These are phyloP conservation scores for Chiua virens DNA, from an alignment of 768 basidiomycete genomes.

Conservation along the genomic window DNA sequence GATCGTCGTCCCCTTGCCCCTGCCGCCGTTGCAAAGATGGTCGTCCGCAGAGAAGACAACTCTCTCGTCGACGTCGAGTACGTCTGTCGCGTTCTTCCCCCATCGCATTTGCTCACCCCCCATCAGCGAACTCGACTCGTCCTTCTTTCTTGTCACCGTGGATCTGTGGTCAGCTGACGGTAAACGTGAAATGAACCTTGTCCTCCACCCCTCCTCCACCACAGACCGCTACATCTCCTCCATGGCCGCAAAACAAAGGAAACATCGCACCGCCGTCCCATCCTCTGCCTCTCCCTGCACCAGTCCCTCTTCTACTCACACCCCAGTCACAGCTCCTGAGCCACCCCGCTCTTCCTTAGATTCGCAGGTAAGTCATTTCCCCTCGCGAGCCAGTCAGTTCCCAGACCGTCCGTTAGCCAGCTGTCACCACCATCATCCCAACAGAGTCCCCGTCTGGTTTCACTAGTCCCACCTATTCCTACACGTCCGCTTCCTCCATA, in stretches of 20 bases:
- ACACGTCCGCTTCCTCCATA: conserved; percentile 39
- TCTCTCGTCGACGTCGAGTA: conserved; percentile 74
- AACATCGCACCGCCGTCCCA: conserved; percentile 33
- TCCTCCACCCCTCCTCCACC: conserved; percentile 79
- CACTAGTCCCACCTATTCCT: conserved; percentile 43
- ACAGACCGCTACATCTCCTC: conserved; percentile 65
- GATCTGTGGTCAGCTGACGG: conserved; percentile 89
- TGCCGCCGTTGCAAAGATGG: conserved; percentile 84
- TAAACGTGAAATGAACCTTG: conserved; percentile 83
- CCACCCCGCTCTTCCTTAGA: conserved; percentile 32
- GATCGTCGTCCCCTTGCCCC: conserved; percentile 92
- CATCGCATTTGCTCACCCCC: conserved; percentile 3
- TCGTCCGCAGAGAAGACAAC: conserved; percentile 67
- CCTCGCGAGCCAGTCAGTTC: not conserved
- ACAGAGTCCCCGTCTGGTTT: conserved; percentile 37
- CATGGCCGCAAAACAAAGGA: conserved; percentile 37
- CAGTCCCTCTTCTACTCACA: conserved; percentile 47
- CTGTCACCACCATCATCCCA: conserved; percentile 41
- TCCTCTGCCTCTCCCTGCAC: conserved; percentile 34
- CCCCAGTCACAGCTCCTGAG: conserved; percentile 48
- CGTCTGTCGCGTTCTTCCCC: conserved; percentile 28
- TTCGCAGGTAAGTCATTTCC: conserved; percentile 41
- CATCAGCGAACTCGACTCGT: conserved; percentile 75
- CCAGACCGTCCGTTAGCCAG: conserved; percentile 20
- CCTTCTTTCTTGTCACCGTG: conserved; percentile 89